phyloP scores from a whole-genome alignment of 768 basidiomycete genomes.

The Mycena latifolia region DNA sequence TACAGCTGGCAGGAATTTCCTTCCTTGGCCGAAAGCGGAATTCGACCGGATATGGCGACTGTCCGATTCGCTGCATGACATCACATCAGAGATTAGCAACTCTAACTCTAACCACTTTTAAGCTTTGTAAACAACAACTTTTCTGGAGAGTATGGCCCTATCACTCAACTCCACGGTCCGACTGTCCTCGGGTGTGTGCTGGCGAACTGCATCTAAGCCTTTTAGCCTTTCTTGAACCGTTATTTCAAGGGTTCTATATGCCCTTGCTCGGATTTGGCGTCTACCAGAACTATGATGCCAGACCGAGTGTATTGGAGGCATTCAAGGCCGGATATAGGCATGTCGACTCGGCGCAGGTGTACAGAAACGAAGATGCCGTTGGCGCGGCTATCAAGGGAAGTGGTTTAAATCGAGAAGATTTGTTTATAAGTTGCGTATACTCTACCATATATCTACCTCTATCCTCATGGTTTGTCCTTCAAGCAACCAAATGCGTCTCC shows the following conservation, averaged over 20 bases:
- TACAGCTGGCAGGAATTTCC: not conserved
- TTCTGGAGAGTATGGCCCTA: not conserved
- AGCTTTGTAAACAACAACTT: too few species aligned
- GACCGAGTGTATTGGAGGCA: slow-evolving; percentile 64
- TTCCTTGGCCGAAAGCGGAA: not conserved
- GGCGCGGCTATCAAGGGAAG: slow-evolving; percentile 70
- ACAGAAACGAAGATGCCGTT: slow-evolving; percentile 74
- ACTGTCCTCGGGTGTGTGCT: slow-evolving; percentile 1
- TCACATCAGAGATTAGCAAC: too few species aligned
- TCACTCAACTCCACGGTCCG: slow-evolving; percentile 1
- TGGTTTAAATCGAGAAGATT: slow-evolving; percentile 65
- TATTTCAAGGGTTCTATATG: slow-evolving; percentile 55
- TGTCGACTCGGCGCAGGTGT: slow-evolving; percentile 79
- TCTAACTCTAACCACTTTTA: too few species aligned
- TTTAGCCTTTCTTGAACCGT: not conserved
- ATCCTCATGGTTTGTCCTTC: slow-evolving; percentile 10
- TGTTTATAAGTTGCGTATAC: slow-evolving; percentile 73
- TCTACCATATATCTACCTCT: slow-evolving; percentile 1
- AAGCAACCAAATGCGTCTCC: slow-evolving; percentile 76
- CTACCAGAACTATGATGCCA: slow-evolving; percentile 65
- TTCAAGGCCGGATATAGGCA: slow-evolving; percentile 76
- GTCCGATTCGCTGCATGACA: too few species aligned
- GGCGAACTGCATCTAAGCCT: not conserved
- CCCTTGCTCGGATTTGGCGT: slow-evolving; percentile 75
- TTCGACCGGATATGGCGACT: too few species aligned